phyloP scores from a whole-genome alignment of 306 rosid species.

The Oemleria cerasiformis region DNA sequence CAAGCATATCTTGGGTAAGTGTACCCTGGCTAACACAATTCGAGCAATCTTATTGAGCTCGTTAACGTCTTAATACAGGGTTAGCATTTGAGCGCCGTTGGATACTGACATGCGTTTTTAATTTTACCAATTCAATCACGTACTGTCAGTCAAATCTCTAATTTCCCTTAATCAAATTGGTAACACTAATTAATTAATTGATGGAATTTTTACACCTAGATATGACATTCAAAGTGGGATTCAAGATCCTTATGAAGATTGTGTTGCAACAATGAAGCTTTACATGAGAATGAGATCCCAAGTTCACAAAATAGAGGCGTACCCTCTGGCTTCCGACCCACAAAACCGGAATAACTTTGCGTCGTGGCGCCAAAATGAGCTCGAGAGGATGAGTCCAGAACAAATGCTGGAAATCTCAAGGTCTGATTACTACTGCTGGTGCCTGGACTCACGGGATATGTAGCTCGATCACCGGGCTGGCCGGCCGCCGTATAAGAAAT shows the following conservation, averaged over 20 bases:
- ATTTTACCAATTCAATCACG: too few relatives aligned
- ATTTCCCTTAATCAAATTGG: too few relatives aligned
- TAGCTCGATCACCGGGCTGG: too few relatives aligned
- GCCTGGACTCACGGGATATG: slow-evolving; percentile 48
- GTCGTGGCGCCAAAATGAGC: slow-evolving; percentile 65
- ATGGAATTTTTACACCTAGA: slow-evolving; percentile 28
- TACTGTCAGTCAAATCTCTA: too few relatives aligned
- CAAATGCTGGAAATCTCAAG: slow-evolving; percentile 78
- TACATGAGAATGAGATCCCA: slow-evolving; percentile 80
- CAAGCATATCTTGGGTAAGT: slow-evolving; percentile 89
- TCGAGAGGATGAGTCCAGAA: slow-evolving; percentile 81
- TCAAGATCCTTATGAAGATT: slow-evolving; percentile 85
- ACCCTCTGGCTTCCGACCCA: slow-evolving; percentile 64
- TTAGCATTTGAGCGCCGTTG: too few relatives aligned
- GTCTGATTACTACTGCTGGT: slow-evolving; percentile 96
- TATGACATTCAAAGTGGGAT: slow-evolving; percentile 84
- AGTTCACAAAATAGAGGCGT: slow-evolving; percentile 51
- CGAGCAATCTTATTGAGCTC: too few relatives aligned
- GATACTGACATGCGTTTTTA: too few relatives aligned
- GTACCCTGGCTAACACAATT: neutral
- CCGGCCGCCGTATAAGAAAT: too few relatives aligned
- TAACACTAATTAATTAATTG: too few relatives aligned
- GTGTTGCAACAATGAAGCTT: slow-evolving; percentile 80
- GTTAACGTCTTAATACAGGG: too few relatives aligned
- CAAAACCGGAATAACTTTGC: slow-evolving; percentile 77